Evolutionary conservation across 2,329 filamentous ascomycete genomes (phyloP).

Genomic region (Ascomycota sp.): DNA sequence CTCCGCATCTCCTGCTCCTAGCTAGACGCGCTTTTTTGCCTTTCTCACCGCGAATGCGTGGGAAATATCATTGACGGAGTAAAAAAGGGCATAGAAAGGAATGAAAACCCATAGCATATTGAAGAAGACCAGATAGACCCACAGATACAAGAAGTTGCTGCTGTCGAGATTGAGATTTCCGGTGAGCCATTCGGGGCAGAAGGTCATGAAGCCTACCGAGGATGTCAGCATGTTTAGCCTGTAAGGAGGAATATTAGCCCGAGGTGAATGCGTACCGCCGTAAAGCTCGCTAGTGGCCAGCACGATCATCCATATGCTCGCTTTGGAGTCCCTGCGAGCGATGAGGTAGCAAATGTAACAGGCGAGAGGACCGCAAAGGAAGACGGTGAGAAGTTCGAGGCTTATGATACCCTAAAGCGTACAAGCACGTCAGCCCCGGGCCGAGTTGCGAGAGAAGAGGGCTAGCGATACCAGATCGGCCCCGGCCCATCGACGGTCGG

Average conservation of each 20-base stretch:
- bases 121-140: slow-evolving; percentile 47
- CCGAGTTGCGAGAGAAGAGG: background rate
- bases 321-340: slow-evolving; percentile 27
- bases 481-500: slow-evolving; percentile 40
- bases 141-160: slow-evolving; percentile 45
- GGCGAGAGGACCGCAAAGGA: slow-evolving; percentile 37
- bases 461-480: slow-evolving; percentile 28
- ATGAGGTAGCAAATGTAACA: slow-evolving; percentile 38
- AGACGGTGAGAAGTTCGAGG: slow-evolving; percentile 42
- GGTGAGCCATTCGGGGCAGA: slow-evolving; percentile 45
- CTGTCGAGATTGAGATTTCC: slow-evolving; percentile 38
- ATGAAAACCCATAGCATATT: slow-evolving; percentile 46
- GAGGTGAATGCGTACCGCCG: slow-evolving; percentile 23
- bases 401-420: slow-evolving; percentile 29
- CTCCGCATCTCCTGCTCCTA: background rate
- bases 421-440: slow-evolving; percentile 1
- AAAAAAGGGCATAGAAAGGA: slow-evolving; percentile 34
- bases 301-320: slow-evolving; percentile 39
- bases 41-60: slow-evolving; percentile 21
- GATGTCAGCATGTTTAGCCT: no score
- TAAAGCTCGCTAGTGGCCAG: slow-evolving; percentile 45
- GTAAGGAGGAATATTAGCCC: no score
- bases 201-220: slow-evolving; percentile 40
- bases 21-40: slow-evolving; percentile 11
- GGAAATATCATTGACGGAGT: slow-evolving; percentile 30